These are phyloP conservation scores for Pseudogymnoascus sp. DNA, from an alignment of 2,329 filamentous ascomycete genomes.

Conservation along the genomic window DNA sequence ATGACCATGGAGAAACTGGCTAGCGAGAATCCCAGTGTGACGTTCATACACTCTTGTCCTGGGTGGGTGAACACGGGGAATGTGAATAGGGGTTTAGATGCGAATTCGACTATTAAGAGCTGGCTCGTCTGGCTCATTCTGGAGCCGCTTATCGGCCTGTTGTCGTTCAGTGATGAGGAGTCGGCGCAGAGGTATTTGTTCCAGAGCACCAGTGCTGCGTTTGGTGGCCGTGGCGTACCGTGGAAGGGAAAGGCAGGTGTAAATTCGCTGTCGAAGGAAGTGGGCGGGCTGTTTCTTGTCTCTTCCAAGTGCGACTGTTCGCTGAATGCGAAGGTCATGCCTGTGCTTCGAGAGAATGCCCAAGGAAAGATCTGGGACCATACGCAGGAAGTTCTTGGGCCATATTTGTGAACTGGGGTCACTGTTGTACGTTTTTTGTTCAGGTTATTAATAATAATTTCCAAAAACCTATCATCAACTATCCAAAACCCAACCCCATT, in stretches of 20 bases:
- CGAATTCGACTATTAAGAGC: constrained; percentile 13
- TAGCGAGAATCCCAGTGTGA: constrained; percentile 31
- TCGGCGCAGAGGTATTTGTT: constrained; percentile 30
- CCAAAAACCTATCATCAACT: background rate
- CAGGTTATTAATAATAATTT: background rate
- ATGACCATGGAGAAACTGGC: constrained; percentile 39
- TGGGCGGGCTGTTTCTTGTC: constrained; percentile 29
- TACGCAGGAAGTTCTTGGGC: constrained; percentile 26
- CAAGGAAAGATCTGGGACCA: constrained; percentile 27
- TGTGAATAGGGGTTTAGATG: constrained; percentile 15
- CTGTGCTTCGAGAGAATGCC: constrained; percentile 24
- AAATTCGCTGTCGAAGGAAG: constrained; percentile 22
- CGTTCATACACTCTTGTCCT: constrained; percentile 31
- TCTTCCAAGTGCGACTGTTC: constrained; percentile 27
- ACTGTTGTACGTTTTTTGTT: background rate
- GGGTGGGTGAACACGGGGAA: constrained; percentile 26
- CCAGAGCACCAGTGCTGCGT: constrained; percentile 29
- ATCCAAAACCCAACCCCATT: background rate
- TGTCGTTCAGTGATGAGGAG: constrained; percentile 26
- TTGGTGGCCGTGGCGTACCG: constrained; percentile 28
- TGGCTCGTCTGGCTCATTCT: constrained; percentile 29
- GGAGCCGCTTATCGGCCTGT: constrained; percentile 25
- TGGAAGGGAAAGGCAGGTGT: constrained; percentile 27
- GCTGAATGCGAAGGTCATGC: constrained; percentile 25
- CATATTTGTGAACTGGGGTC: constrained; percentile 9